Evolutionary conservation across 1,284 basidiomycete species (phyloP).

Genomic region (Pulchroboletus neoregius): DNA sequence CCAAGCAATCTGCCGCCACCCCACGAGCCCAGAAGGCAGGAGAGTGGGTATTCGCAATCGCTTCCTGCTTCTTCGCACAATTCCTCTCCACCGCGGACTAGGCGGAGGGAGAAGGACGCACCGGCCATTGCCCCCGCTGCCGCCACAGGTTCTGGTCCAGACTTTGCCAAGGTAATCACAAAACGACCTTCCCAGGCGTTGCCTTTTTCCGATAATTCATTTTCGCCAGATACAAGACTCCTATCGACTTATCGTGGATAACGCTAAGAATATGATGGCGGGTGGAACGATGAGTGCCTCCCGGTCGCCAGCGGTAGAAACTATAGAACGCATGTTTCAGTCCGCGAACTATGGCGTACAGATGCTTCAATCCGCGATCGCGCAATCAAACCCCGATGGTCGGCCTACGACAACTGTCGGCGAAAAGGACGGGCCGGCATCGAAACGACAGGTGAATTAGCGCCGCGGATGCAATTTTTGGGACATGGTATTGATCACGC

Average conservation of each 20-base stretch:
- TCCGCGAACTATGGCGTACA: slow-evolving; percentile 51
- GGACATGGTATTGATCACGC: slow-evolving; percentile 14
- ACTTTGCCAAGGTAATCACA: slow-evolving; percentile 49
- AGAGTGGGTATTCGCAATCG: slow-evolving; percentile 32
- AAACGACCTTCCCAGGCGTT: slow-evolving; percentile 1
- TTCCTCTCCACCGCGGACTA: slow-evolving; percentile 30
- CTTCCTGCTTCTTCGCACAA: slow-evolving; percentile 29
- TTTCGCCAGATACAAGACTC: slow-evolving; percentile 42
- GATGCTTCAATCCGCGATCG: slow-evolving; percentile 42
- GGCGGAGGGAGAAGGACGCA: slow-evolving; percentile 38
- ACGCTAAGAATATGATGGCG: slow-evolving; percentile 32
- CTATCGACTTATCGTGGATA: slow-evolving; percentile 43
- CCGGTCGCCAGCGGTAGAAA: slow-evolving; percentile 35
- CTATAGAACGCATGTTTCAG: slow-evolving; percentile 45
- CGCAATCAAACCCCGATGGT: slow-evolving; percentile 31
- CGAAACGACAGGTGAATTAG: slow-evolving; percentile 45
- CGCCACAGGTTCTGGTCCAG: slow-evolving; percentile 32
- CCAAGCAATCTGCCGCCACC: slow-evolving; percentile 19
- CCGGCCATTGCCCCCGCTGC: slow-evolving; percentile 24
- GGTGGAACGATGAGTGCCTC: slow-evolving; percentile 27
- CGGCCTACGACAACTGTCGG: slow-evolving; percentile 18
- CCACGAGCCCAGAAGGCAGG: slow-evolving; percentile 32
- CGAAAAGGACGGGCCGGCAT: slow-evolving; percentile 33
- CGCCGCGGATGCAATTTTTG: slow-evolving; percentile 20
- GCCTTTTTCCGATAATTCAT: slow-evolving; percentile 16